These are phyloP conservation scores for Cryphonectria carpinicola DNA, from an alignment of 2,329 filamentous ascomycete genomes.

Conservation along the genomic window DNA sequence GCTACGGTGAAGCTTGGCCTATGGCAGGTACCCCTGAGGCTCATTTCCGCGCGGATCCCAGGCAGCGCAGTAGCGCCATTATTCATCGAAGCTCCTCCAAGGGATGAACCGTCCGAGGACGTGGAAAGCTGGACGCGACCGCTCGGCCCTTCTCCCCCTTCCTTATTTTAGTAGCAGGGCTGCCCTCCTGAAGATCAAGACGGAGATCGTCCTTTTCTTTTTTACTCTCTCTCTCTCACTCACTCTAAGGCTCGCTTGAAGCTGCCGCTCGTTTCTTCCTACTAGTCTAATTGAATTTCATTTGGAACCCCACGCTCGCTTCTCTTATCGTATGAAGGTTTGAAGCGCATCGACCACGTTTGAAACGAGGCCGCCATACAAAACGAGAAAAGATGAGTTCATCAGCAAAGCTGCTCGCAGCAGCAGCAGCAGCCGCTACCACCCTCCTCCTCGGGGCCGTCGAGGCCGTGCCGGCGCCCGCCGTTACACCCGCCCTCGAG, in stretches of 20 bases:
- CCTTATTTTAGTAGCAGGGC: neutral
- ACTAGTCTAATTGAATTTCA: neutral
- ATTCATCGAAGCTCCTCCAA: constrained; percentile 4
- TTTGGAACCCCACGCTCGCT: neutral
- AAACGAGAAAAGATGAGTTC: constrained; percentile 10
- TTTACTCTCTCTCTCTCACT: neutral
- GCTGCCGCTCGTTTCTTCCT: constrained; percentile 15
- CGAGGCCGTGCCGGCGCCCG: constrained; percentile 17
- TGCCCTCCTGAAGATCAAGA: neutral
- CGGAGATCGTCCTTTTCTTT: constrained; percentile 8
- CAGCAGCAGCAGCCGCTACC: constrained; percentile 1
- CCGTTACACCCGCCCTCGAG: constrained; percentile 18
- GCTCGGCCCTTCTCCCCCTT: neutral
- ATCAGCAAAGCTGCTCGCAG: constrained; percentile 22
- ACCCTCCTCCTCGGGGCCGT: constrained; percentile 18
- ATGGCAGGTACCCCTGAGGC: constrained; percentile 18
- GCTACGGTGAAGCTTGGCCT: neutral
- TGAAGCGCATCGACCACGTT: neutral
- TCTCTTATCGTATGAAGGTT: neutral
- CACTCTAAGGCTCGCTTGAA: neutral
- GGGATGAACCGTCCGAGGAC: constrained; percentile 7
- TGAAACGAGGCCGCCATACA: neutral
- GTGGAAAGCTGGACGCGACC: constrained; percentile 5
- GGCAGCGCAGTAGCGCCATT: constrained; percentile 20
- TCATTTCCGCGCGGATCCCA: constrained; percentile 24